Base-by-base conservation (phyloP, 139 green algal genomes). In the Chlamydomonas eustigma region DNA sequence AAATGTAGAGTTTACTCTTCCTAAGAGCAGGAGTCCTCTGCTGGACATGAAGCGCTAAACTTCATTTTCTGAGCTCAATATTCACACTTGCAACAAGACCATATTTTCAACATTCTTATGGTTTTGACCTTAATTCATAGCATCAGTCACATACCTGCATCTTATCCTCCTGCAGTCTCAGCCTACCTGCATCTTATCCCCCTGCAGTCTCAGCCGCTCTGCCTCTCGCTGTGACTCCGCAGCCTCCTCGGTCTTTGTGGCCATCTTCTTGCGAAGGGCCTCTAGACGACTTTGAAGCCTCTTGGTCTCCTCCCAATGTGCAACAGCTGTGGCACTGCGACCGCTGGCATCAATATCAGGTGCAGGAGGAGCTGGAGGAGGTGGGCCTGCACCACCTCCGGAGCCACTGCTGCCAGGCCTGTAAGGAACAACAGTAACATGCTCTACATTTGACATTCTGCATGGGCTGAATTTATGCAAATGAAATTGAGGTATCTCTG, bases 241-340 rank as follows among this genome's bases (percentile, higher is more conserved):
- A 3, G 84, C 66, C 37, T 87, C 83, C 37, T 83, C 80, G 6
- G 37, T 71, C 78, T 90, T 92, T 12, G 83, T 80, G 12, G 84
- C 79, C 50, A 91, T 32, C 76, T 86, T 80, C 58, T 83, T 84
- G 64, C 81, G 79, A 22, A 94, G 79, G 0, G 2, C 73, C 8
- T 94, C 88, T 5, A 95, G 78, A 25, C 79, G 81, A 6, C 73
- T 83, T 65, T 92, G 87, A 33, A 96, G 83, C 78, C 84, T 83
- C 80, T 95, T 95, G 37, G 74, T 72, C 65, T 93, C 91, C 74
- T 94, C 84, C 90, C 90, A 96, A 38, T 87, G 77, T 31, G 86
- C 44, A 2, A 86, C 64, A 22, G 80, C 78, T 6, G 58, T 25
- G 6, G 58, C 58, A 28, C 25, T 37, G 8, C 58, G 58, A 6